These are phyloP conservation scores for Trametes cubensis DNA, from an alignment of 768 basidiomycete species.

Conservation along the genomic window DNA sequence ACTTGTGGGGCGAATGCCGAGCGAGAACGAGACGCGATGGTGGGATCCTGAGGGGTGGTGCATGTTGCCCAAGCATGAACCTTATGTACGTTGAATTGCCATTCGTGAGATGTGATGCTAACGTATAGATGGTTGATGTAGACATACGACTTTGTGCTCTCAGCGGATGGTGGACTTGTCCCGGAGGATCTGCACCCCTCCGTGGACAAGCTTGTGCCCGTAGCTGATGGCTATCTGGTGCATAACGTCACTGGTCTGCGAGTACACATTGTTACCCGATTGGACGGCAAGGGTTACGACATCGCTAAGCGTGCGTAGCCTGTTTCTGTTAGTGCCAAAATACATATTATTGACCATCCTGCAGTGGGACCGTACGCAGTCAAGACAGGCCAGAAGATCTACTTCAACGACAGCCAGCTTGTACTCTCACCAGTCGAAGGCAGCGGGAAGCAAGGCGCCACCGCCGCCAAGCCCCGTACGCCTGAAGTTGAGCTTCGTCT, in stretches of 20 bases:
- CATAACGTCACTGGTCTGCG: slow-evolving; percentile 80
- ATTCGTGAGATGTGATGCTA: neutral
- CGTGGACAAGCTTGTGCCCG: slow-evolving; percentile 60
- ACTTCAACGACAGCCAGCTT: slow-evolving; percentile 69
- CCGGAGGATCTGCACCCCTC: slow-evolving; percentile 74
- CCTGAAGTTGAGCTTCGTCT: slow-evolving; percentile 61
- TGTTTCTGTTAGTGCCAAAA: neutral
- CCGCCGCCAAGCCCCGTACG: slow-evolving; percentile 30
- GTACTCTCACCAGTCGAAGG: slow-evolving; percentile 39
- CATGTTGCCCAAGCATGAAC: slow-evolving; percentile 63
- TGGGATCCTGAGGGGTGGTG: slow-evolving; percentile 82
- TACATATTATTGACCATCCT: neutral
- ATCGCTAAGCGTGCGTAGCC: slow-evolving; percentile 70
- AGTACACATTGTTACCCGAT: slow-evolving; percentile 71
- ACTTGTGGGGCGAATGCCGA: slow-evolving; percentile 58
- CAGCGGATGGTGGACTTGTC: slow-evolving; percentile 54
- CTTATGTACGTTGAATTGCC: slow-evolving; percentile 55
- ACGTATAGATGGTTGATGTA: slow-evolving; percentile 32
- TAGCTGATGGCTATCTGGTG: slow-evolving; percentile 72
- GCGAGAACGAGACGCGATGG: slow-evolving; percentile 50
- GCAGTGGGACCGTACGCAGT: slow-evolving; percentile 83
- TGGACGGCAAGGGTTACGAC: slow-evolving; percentile 87
- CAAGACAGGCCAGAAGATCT: slow-evolving; percentile 78
- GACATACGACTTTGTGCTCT: slow-evolving; percentile 84
- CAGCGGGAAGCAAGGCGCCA: slow-evolving; percentile 28